A percentile compares a stretch with the other conserved stretches of the same genome.
Evolutionary conservation across 371 early-diverging fungal species (phyloP).

Genomic region (Lichtheimia hyalospora): DNA sequence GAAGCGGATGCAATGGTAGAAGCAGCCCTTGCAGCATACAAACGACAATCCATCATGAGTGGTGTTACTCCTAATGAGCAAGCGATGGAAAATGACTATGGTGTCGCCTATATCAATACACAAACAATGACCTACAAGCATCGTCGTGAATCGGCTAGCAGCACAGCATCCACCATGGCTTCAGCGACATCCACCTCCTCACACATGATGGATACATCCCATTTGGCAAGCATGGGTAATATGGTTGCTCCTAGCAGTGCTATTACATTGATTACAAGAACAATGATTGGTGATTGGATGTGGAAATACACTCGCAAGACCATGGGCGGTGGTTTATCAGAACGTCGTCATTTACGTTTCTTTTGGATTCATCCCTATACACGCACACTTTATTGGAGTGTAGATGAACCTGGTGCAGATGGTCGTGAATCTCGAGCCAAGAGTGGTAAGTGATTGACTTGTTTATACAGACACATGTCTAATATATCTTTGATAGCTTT

Average conservation of each 20-base stretch:
- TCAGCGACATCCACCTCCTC: too few relatives aligned
- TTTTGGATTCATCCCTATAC: conserved; percentile 83
- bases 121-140: conserved; percentile 3
- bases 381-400: conserved; percentile 75
- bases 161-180: conserved; percentile 15
- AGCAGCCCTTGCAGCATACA: not conserved
- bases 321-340: conserved; percentile 48
- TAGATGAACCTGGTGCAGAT: conserved; percentile 55
- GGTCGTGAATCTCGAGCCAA: conserved; percentile 51
- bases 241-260: not conserved
- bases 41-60: not conserved
- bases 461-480: too few relatives aligned
- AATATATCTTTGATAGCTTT: conserved; percentile 33
- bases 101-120: conserved; percentile 3
- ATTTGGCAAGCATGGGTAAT: too few relatives aligned
- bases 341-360: conserved; percentile 66
- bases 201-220: too few relatives aligned
- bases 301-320: conserved; percentile 68
- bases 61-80: not conserved
- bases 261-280: conserved; percentile 65
- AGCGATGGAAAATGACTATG: conserved; percentile 7
- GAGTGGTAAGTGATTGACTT: conserved; percentile 36
- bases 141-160: conserved; percentile 14
- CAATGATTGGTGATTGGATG: conserved; percentile 75
- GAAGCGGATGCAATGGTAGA: conserved; percentile 13